These are phyloP conservation scores for Onygenales sp. DNA, from an alignment of 2,329 filamentous ascomycete species.

Conservation along the genomic window DNA sequence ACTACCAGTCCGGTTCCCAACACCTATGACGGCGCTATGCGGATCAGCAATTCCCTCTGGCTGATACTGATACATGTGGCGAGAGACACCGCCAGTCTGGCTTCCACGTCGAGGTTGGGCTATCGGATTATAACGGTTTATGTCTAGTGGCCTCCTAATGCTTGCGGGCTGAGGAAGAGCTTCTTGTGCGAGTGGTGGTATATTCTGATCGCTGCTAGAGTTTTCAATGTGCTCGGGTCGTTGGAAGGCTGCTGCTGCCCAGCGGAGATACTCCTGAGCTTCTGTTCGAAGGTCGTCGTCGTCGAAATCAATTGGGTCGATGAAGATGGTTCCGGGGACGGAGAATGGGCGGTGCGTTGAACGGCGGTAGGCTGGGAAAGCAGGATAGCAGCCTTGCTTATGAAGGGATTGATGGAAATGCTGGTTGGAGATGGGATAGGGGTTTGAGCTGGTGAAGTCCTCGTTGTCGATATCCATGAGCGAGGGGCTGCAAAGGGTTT, in stretches of 20 bases:
- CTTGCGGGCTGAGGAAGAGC: too few species aligned
- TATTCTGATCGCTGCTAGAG: not conserved
- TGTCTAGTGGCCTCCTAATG: too few species aligned
- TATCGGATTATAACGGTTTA: too few species aligned
- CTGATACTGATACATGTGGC: too few species aligned
- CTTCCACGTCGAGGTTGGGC: too few species aligned
- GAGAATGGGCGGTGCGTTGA: not conserved
- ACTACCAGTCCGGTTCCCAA: too few species aligned
- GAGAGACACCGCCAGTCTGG: too few species aligned
- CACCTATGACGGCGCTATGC: too few species aligned
- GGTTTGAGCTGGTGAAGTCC: not conserved
- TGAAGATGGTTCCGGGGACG: not conserved
- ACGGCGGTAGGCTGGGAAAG: not conserved
- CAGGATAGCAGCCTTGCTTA: not conserved
- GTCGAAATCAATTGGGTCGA: constrained; percentile 4
- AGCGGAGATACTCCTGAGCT: not conserved
- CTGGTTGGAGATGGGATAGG: not conserved
- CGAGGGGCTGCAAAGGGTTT: not conserved
- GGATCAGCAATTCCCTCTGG: too few species aligned
- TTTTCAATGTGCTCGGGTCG: not conserved
- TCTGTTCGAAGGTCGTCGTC: not conserved
- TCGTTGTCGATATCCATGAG: not conserved
- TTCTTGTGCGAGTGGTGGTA: not conserved
- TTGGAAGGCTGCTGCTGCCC: not conserved
- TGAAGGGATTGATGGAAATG: not conserved